Percentiles rank a stretch among this genome's conserved stretches.
These are phyloP conservation scores for Lodderomyces theae DNA, from an alignment of 1,139 yeast species.

Conservation along the genomic window DNA sequence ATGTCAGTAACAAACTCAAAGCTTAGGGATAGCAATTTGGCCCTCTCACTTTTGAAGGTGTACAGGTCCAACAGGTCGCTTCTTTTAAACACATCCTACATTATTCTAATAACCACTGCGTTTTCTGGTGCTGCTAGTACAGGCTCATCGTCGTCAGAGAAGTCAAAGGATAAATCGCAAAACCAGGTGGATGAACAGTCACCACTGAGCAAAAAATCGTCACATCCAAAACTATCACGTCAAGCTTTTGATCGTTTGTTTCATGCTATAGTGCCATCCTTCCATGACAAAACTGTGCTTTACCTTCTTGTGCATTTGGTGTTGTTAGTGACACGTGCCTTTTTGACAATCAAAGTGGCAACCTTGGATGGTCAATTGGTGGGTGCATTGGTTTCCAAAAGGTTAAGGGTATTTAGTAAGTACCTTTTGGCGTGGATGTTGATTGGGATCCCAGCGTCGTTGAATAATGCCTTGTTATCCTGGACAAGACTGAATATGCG, in stretches of 20 bases:
- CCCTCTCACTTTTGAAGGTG: conserved; percentile 31
- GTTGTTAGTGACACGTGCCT: conserved; percentile 65
- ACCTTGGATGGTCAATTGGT: conserved; percentile 84
- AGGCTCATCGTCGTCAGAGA: conserved; percentile 11
- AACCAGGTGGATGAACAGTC: background rate
- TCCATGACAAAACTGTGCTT: conserved; percentile 32
- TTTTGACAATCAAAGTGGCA: conserved; percentile 79
- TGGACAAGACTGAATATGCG: conserved; percentile 73
- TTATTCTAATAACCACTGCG: conserved; percentile 45
- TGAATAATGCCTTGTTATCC: conserved; percentile 70
- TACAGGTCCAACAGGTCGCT: conserved; percentile 47
- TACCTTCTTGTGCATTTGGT: conserved; percentile 56
- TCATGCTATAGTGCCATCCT: conserved; percentile 40
- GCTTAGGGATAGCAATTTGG: conserved; percentile 13
- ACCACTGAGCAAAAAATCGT: conserved; percentile 7
- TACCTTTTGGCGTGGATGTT: conserved; percentile 77
- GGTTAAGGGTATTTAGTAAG: conserved; percentile 60
- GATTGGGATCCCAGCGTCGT: conserved; percentile 82
- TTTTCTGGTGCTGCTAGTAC: conserved; percentile 45
- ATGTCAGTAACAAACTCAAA: conserved; percentile 10
- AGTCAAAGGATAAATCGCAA: conserved; percentile 13
- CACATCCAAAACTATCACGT: conserved; percentile 31
- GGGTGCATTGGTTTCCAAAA: conserved; percentile 74
- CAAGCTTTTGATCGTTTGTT: conserved; percentile 33
- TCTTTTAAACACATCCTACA: conserved; percentile 49